phyloP scores from a whole-genome alignment of 2,329 filamentous ascomycete species.

The Microdochium nivale region DNA sequence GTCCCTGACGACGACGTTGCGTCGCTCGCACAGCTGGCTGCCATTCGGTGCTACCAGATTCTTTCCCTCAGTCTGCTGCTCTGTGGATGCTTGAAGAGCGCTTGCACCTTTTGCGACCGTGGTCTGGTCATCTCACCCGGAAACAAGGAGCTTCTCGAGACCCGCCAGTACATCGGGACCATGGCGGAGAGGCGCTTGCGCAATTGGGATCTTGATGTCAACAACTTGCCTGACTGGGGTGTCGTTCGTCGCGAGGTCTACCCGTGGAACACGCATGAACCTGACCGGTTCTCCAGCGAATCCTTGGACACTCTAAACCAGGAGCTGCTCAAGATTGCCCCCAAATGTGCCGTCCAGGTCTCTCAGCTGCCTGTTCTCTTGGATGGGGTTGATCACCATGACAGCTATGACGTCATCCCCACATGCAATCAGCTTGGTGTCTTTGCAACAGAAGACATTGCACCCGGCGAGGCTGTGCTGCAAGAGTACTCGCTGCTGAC shows the following conservation, averaged over 20 bases:
- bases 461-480: slow-evolving; percentile 67
- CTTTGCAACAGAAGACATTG: slow-evolving; percentile 77
- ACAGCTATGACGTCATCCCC: slow-evolving; percentile 38
- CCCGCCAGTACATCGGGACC: slow-evolving; percentile 43
- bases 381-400: slow-evolving; percentile 40
- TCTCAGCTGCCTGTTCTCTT: slow-evolving; percentile 68
- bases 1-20: slow-evolving; percentile 22
- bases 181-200: slow-evolving; percentile 41
- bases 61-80: slow-evolving; percentile 50
- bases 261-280: slow-evolving; percentile 59
- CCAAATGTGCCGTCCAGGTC: slow-evolving; percentile 72
- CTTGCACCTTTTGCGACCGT: slow-evolving; percentile 54
- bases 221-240: slow-evolving; percentile 59
- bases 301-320: slow-evolving; percentile 65
- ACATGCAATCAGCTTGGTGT: slow-evolving; percentile 76
- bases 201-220: slow-evolving; percentile 34
- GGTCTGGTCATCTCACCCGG: slow-evolving; percentile 47
- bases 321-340: slow-evolving; percentile 59
- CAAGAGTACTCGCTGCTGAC: slow-evolving; percentile 80
- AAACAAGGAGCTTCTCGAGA: slow-evolving; percentile 46
- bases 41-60: slow-evolving; percentile 51
- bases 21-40: slow-evolving; percentile 38
- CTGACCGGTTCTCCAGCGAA: slow-evolving; percentile 61
- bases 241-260: slow-evolving; percentile 63
- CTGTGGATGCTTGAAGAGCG: slow-evolving; percentile 61